Conservation (phyloP, 192 early-diverging fungal species). For the Mortierella antarctica region DNA sequence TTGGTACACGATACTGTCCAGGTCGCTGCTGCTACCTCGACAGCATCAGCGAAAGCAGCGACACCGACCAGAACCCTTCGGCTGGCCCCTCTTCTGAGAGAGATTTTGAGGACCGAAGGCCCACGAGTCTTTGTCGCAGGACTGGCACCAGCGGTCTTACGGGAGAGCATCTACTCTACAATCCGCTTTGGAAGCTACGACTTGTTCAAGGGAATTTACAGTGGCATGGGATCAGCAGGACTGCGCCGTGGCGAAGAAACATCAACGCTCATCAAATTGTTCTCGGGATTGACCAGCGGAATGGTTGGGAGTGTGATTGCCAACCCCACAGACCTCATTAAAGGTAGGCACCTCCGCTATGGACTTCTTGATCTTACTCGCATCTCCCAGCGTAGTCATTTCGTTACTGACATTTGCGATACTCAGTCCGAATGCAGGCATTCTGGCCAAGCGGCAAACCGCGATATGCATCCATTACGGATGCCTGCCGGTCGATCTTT, state of each 20-base stretch:
- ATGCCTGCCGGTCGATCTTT: slow-evolving; percentile 46
- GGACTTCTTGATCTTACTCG: neutral
- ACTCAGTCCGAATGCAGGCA: slow-evolving; percentile 49
- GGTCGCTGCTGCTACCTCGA: neutral
- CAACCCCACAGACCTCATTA: slow-evolving; percentile 56
- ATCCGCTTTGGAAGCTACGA: slow-evolving; percentile 55
- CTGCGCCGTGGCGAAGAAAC: slow-evolving; percentile 32
- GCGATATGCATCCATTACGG: slow-evolving; percentile 36
- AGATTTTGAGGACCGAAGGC: slow-evolving; percentile 41
- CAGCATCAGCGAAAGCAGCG: neutral
- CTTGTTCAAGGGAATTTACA: slow-evolving; percentile 44
- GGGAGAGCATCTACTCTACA: slow-evolving; percentile 53
- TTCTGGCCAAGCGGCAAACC: slow-evolving; percentile 46
- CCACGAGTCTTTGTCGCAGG: slow-evolving; percentile 45
- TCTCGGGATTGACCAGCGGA: slow-evolving; percentile 48
- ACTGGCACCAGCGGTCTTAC: slow-evolving; percentile 37
- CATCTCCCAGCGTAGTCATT: neutral
- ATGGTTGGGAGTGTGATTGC: slow-evolving; percentile 52
- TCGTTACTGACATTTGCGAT: neutral
- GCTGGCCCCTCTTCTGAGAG: slow-evolving; percentile 28
- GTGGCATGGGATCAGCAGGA: slow-evolving; percentile 24
- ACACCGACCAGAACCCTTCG: slow-evolving; percentile 13
- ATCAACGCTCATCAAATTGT: slow-evolving; percentile 28
- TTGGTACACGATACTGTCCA: slow-evolving; percentile 11
- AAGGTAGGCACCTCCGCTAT: slow-evolving; percentile 24